Evolutionary conservation across 2,329 filamentous ascomycete genomes (phyloP), one percentile per base, ranked within the genome.

Genomic region (Proliferodiscus dingleyae): DNA sequence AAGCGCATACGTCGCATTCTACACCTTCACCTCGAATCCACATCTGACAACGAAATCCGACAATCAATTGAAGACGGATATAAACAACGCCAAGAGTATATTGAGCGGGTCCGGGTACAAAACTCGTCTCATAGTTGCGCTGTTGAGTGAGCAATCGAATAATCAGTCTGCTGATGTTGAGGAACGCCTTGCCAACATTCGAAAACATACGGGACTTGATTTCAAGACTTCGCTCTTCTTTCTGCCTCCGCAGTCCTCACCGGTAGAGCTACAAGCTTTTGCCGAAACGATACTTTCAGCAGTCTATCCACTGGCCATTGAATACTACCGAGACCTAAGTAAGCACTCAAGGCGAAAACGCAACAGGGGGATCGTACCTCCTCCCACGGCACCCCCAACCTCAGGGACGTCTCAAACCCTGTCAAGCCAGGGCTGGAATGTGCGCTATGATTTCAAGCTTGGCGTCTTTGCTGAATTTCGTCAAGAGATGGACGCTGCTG

Each of bases 281-380:
- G 81, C 85, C 1, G 80, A 84, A 44, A 85, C 78, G 41, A 78
- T 95, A 32, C 72, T 96, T 37, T 72, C 79, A 2, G 77, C 83
- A 1, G 66, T 96, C 36, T 89, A 91, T 49, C 80, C 83, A 1
- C 73, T 82, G 16, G 81, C 87, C 16, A 71, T 91, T 37, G 93
- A 98, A 58, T 95, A 96, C 66, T 97, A 97, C 64, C 78, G 90
- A 37, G 91, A 98, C 58, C 74, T 97, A 10, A 89, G 89, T n/a
- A 90, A 95, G 49, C 91, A 95, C 70, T 77, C 86, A 8, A 81
- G 90, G 55, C 85, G 93, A 63, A 97, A 97, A 71, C 85, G 87
- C 55, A 85, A 86, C 37, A 79, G 89, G 47, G 85, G 87, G 6
- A 74, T 81, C 15, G 81, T 86, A 11, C 89, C 89, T 9, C 82